Percentiles rank a stretch among this genome's conserved stretches.
Conservation (phyloP, 2,329 filamentous ascomycete species). For the Thielaviopsis euricoi region DNA sequence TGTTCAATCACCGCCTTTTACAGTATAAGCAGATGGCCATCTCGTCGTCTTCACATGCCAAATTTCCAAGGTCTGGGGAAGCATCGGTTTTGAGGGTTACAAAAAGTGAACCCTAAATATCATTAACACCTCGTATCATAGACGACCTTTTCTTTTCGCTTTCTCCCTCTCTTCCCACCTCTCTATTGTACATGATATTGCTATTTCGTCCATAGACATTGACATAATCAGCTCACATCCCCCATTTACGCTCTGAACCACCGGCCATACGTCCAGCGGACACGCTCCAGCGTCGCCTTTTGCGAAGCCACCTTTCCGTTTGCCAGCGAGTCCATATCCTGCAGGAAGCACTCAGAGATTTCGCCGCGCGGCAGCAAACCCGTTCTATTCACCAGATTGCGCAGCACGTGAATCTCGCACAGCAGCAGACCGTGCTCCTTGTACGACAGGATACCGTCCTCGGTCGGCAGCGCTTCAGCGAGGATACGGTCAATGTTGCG, state of each 20-base stretch:
- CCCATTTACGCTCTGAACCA: conserved; percentile 34
- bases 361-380: conserved; percentile 50
- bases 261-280: conserved; percentile 77
- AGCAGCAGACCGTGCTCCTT: conserved; percentile 83
- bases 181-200: background rate
- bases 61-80: background rate
- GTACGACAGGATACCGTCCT: conserved; percentile 65
- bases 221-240: background rate
- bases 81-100: background rate
- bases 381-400: conserved; percentile 41
- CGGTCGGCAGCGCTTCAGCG: conserved; percentile 48
- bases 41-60: background rate
- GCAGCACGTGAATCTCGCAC: conserved; percentile 74
- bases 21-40: background rate
- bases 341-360: conserved; percentile 68
- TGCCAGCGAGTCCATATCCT: conserved; percentile 73
- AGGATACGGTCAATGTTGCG: conserved; percentile 78
- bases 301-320: conserved; percentile 70
- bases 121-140: background rate
- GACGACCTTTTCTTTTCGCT: no score
- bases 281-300: conserved; percentile 61
- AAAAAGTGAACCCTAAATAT: background rate
- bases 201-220: background rate
- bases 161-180: no score
- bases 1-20: background rate